Percentiles rank a stretch among this genome's conserved stretches.
These are phyloP conservation scores for Colletotrichum sp. DNA, from an alignment of 2,329 filamentous ascomycete genomes.

Conservation along the genomic window DNA sequence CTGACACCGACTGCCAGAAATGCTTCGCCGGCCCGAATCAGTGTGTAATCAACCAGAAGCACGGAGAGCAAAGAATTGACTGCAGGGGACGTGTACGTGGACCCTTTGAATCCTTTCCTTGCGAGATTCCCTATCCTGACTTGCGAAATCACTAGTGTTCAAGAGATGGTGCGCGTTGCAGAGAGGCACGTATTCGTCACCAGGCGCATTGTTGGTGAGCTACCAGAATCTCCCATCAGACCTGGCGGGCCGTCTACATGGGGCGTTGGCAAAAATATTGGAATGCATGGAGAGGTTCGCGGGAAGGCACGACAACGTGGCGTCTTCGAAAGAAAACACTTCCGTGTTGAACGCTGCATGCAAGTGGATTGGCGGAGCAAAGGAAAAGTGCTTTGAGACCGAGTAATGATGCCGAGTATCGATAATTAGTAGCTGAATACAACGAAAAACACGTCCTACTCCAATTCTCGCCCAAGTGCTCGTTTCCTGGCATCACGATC, in stretches of 20 bases:
- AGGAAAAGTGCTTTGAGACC: not conserved
- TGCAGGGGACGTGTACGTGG: not conserved
- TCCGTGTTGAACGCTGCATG: not conserved
- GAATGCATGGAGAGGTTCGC: not conserved
- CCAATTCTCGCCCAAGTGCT: not conserved
- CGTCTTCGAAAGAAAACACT: not conserved
- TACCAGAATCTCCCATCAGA: not conserved
- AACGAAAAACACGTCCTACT: not conserved
- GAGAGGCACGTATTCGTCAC: not conserved
- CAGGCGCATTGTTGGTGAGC: not conserved
- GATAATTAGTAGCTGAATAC: not conserved
- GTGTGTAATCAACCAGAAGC: not conserved
- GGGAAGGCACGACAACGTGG: not conserved
- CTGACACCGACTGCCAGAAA: not conserved
- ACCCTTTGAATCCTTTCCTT: not conserved
- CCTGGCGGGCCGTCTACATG: not conserved
- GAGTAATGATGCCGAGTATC: not conserved
- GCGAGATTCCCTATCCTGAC: not conserved
- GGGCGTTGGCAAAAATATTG: not conserved
- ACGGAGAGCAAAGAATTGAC: not conserved
- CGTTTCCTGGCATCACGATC: not conserved
- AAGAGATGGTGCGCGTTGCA: not conserved
- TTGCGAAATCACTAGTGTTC: not conserved
- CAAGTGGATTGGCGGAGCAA: fast-evolving
- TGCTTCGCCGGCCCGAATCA: not conserved